Percentiles rank a stretch among this genome's conserved stretches.
Evolutionary conservation across 2,329 filamentous ascomycete genomes (phyloP).

Genomic region (Fusarium drepaniforme): DNA sequence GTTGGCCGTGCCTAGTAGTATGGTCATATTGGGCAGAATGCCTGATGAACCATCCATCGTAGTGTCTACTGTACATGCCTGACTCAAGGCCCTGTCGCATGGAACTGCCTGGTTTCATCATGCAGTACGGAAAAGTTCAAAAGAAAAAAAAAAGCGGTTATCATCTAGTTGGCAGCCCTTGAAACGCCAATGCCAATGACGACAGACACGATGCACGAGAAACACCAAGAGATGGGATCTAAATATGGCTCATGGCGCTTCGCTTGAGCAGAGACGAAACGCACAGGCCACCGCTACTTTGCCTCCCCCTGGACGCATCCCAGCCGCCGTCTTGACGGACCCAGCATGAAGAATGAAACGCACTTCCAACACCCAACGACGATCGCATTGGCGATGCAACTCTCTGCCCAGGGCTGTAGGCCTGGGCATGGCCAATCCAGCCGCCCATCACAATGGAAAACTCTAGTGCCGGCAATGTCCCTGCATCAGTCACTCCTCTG

Average conservation of each 20-base stretch:
- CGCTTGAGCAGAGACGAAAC: conserved; percentile 15
- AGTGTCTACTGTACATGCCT: background rate
- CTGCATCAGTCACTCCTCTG: conserved; percentile 40
- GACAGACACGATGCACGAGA: conserved; percentile 14
- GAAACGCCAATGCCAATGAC: conserved; percentile 18
- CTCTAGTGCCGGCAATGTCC: conserved; percentile 24
- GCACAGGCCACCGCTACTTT: conserved; percentile 28
- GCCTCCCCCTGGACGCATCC: background rate
- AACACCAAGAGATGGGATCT: conserved; percentile 16
- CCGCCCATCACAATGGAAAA: conserved; percentile 26
- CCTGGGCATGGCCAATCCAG: conserved; percentile 36
- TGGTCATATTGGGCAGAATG: background rate
- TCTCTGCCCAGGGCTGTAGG: conserved; percentile 20
- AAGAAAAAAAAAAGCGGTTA: conserved; percentile 5
- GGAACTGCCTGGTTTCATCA: conserved; percentile 15
- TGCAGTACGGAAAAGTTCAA: background rate
- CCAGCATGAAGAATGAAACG: conserved; percentile 35
- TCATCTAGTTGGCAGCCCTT: background rate
- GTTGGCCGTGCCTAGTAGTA: background rate
- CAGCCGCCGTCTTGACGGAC: conserved; percentile 16
- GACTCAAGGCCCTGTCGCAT: background rate
- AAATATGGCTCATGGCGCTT: conserved; percentile 38
- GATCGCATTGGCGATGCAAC: conserved; percentile 14
- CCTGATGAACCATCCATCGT: background rate
- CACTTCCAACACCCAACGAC: conserved; percentile 28